Percentiles rank a stretch among this genome's conserved stretches.
phyloP scores from a whole-genome alignment of 2,329 filamentous ascomycete genomes.

The Cordyceps cicadae region DNA sequence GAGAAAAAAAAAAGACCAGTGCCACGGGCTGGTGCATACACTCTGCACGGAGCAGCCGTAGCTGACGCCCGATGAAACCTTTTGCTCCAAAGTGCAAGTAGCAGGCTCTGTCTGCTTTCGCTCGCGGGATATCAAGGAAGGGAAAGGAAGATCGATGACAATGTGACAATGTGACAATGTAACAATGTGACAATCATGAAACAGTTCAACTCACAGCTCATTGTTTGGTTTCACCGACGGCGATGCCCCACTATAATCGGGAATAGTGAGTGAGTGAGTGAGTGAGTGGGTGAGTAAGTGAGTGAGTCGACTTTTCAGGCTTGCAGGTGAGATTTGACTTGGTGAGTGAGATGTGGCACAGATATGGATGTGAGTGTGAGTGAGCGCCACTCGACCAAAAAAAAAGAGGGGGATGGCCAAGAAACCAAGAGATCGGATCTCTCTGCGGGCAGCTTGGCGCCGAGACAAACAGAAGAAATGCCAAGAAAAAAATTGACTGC shows the following conservation, averaged over 20 bases:
- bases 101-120: background rate
- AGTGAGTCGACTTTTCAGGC: no score
- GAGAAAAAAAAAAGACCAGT: no score
- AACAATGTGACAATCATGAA: no score
- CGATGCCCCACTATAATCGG: background rate
- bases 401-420: background rate
- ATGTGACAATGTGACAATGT: no score
- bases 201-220: conserved; percentile 7
- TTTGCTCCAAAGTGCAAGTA: no score
- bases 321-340: no score
- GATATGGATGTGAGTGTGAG: background rate
- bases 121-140: background rate
- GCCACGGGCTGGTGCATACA: background rate
- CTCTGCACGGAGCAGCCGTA: no score
- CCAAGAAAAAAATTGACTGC: background rate
- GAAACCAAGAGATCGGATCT: conserved; percentile 5
- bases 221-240: conserved; percentile 2
- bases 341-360: background rate
- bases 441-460: background rate
- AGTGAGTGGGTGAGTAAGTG: background rate
- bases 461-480: background rate
- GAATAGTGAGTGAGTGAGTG: background rate
- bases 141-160: background rate
- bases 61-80: background rate
- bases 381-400: background rate